Conservation (phyloP, 768 basidiomycete genomes). For the Clavulina sp. region DNA sequence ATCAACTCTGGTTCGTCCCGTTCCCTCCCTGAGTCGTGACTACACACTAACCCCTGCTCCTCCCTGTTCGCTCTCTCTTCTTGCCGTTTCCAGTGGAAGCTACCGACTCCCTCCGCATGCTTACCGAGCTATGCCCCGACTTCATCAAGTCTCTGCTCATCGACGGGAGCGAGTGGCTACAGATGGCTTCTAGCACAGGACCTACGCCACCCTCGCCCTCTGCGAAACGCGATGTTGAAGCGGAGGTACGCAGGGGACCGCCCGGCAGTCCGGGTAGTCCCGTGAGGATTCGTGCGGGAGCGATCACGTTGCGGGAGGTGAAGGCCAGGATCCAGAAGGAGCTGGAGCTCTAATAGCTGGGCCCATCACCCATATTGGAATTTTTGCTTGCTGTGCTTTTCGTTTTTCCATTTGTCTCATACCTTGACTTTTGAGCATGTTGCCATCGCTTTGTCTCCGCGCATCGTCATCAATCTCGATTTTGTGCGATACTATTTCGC, state of each 20-base stretch:
- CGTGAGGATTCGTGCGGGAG: background rate
- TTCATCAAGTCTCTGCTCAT: conserved; percentile 6
- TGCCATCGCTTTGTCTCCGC: no score
- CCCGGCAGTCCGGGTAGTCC: conserved; percentile 2
- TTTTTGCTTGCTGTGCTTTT: no score
- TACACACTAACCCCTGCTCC: background rate
- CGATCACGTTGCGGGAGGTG: conserved; percentile 7
- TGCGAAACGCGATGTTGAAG: conserved; percentile 5
- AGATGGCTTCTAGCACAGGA: conserved; percentile 7
- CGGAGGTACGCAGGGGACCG: conserved; percentile 6
- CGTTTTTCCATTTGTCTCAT: no score
- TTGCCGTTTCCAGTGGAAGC: conserved; percentile 5
- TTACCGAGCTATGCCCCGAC: conserved; percentile 5
- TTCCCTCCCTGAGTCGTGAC: background rate
- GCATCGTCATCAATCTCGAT: no score
- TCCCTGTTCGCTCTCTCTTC: background rate
- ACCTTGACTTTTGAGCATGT: no score
- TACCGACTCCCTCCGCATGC: conserved; percentile 4
- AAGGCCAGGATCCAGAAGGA: conserved; percentile 9
- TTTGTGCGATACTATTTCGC: no score
- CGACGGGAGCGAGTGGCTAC: conserved; percentile 7
- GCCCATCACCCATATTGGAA: no score
- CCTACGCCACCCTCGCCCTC: conserved; percentile 2
- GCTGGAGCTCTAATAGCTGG: conserved; percentile 5
- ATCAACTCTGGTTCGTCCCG: conserved; percentile 5